These are phyloP conservation scores for Cladosporium oxysporum DNA, from an alignment of 2,329 filamentous ascomycete genomes.

Conservation along the genomic window DNA sequence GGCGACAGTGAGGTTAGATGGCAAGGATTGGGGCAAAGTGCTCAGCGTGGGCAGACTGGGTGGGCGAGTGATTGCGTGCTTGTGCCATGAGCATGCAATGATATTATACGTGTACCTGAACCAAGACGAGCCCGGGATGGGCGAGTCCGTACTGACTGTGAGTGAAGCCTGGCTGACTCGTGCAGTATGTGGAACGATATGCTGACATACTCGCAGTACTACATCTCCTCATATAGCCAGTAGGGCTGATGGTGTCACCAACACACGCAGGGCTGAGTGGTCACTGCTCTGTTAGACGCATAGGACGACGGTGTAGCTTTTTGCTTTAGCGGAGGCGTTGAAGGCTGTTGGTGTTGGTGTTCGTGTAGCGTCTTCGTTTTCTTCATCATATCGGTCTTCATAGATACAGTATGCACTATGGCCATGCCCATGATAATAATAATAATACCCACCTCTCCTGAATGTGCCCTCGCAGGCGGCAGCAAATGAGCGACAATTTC, in stretches of 20 bases:
- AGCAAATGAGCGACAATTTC: conserved; percentile 6
- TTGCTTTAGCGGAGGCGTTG: conserved; percentile 22
- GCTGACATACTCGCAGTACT: conserved; percentile 50
- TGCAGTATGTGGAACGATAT: not conserved
- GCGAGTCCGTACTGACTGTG: conserved; percentile 77
- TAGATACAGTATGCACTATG: not conserved
- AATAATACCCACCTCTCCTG: not conserved
- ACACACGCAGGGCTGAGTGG: conserved; percentile 10
- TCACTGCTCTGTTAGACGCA: not conserved
- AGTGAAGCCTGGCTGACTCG: conserved; percentile 34
- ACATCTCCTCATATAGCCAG: conserved; percentile 58
- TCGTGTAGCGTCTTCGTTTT: not conserved
- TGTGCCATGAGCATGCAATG: conserved; percentile 75
- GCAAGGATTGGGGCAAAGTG: conserved; percentile 91
- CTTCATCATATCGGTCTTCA: conserved; percentile 8
- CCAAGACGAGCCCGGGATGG: conserved; percentile 66
- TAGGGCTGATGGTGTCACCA: conserved; percentile 22
- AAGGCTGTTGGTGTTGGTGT: conserved; percentile 8
- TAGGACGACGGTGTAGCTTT: not conserved
- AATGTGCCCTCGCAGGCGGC: not conserved
- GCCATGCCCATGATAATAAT: not conserved
- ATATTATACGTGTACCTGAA: conserved; percentile 82
- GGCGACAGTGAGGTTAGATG: conserved; percentile 89
- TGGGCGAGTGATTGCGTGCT: conserved; percentile 89
- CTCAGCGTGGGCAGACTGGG: conserved; percentile 87